Evolutionary conservation across 495 filamentous ascomycete genomes (phyloP).

Genomic region (Xylaria intraflava): DNA sequence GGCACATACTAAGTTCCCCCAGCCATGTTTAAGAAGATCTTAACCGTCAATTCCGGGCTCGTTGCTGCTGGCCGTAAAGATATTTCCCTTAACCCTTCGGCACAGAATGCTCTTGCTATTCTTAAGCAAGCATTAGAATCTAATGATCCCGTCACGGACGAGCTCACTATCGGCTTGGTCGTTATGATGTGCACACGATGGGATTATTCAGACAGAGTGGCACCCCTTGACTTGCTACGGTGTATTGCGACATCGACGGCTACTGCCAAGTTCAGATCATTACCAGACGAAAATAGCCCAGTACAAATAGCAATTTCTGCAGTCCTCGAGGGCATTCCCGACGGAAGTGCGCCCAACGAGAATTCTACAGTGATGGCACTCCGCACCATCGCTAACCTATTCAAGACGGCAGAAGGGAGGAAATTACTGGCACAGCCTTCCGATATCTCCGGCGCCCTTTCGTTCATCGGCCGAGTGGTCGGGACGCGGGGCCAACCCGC

Average conservation of each 20-base stretch:
- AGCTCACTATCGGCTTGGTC: constrained; percentile 49
- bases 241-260: constrained; percentile 62
- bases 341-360: constrained; percentile 32
- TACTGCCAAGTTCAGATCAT: constrained; percentile 45
- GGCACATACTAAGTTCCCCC: constrained; percentile 40
- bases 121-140: constrained; percentile 55
- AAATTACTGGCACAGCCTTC: constrained; percentile 53
- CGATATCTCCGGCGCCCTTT: constrained; percentile 39
- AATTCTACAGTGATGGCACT: constrained; percentile 85
- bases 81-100: constrained; percentile 62
- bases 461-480: constrained; percentile 35
- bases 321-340: constrained; percentile 30
- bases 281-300: constrained; percentile 39
- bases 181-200: constrained; percentile 65
- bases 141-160: constrained; percentile 26
- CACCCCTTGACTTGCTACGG: constrained; percentile 79
- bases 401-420: constrained; percentile 66
- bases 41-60: constrained; percentile 62
- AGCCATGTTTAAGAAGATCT: constrained; percentile 66
- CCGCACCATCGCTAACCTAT: constrained; percentile 81
- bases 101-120: constrained; percentile 51
- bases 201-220: constrained; percentile 71
- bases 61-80: constrained; percentile 64
- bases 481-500: constrained; percentile 43
- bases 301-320: constrained; percentile 51